A percentile compares a stretch with the other conserved stretches of the same genome.
Conservation (phyloP, 768 basidiomycete genomes). For the Panus rudis region DNA sequence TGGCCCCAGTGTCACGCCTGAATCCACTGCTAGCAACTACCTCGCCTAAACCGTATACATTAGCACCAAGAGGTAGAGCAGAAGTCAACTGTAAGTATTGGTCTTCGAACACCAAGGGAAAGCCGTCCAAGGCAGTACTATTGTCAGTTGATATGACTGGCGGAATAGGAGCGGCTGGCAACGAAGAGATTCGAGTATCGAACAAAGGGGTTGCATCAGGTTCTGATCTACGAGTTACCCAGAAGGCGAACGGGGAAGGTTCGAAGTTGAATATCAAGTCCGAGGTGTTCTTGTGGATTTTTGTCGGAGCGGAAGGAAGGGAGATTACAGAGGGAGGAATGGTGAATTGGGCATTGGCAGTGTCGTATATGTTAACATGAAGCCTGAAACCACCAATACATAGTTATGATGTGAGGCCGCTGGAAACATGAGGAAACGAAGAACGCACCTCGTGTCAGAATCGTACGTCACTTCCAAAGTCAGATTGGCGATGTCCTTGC, state of each 20-base stretch:
- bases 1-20: constrained; percentile 48
- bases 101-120: constrained; percentile 72
- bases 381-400: constrained; percentile 44
- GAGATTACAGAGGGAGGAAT: constrained; percentile 49
- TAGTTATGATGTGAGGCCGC: constrained; percentile 15
- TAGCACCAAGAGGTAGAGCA: constrained; percentile 55
- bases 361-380: constrained; percentile 64
- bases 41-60: constrained; percentile 77
- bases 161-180: constrained; percentile 54
- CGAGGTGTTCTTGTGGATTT: constrained; percentile 33
- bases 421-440: constrained; percentile 5
- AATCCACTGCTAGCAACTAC: constrained; percentile 64
- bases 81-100: constrained; percentile 74
- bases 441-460: constrained; percentile 37
- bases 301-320: constrained; percentile 29
- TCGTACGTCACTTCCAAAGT: constrained; percentile 67
- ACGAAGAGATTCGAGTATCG: constrained; percentile 58
- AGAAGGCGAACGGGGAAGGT: constrained; percentile 64
- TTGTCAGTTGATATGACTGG: constrained; percentile 45
- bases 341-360: constrained; percentile 53
- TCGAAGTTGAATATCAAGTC: constrained; percentile 69
- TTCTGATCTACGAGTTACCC: constrained; percentile 64
- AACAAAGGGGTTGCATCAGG: constrained; percentile 53
- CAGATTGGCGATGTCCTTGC: constrained; percentile 48
- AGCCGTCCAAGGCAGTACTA: constrained; percentile 52